These are phyloP conservation scores for Pseudohyphozyma bogoriensis DNA, from an alignment of 768 basidiomycete genomes.

Conservation along the genomic window DNA sequence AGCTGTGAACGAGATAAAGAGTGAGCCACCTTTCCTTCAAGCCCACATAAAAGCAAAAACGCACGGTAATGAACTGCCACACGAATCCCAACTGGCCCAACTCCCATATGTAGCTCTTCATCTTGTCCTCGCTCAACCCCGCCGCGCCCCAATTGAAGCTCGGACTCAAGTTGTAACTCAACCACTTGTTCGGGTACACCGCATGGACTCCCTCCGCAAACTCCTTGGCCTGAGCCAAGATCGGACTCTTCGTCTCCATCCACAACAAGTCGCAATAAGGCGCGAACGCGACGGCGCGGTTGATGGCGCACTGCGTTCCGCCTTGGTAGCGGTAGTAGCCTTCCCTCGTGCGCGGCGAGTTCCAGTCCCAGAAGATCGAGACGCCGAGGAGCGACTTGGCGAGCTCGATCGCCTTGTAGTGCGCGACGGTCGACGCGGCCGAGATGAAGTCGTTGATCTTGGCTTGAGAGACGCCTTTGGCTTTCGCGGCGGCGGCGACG, in stretches of 20 bases:
- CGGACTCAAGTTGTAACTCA: slow-evolving; percentile 88
- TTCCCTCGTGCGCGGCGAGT: slow-evolving; percentile 82
- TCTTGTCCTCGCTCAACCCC: slow-evolving; percentile 71
- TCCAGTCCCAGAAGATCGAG: slow-evolving; percentile 75
- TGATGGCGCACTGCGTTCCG: slow-evolving; percentile 86
- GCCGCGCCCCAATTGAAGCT: slow-evolving; percentile 55
- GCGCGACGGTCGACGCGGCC: slow-evolving; percentile 58
- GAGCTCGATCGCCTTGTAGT: slow-evolving; percentile 57
- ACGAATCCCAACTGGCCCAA: slow-evolving; percentile 91
- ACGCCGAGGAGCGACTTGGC: slow-evolving; percentile 42
- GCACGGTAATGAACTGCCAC: slow-evolving; percentile 97
- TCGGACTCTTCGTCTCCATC: slow-evolving; percentile 97
- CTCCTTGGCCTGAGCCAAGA: slow-evolving; percentile 79
- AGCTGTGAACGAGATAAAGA: slow-evolving; percentile 56
- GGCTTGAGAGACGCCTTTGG: slow-evolving; percentile 45
- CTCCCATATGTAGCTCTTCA: slow-evolving; percentile 82
- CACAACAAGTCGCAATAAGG: slow-evolving; percentile 85
- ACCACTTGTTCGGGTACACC: slow-evolving; percentile 78
- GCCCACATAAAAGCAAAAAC: slow-evolving; percentile 32
- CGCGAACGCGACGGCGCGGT: slow-evolving; percentile 82
- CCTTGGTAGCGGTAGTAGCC: slow-evolving; percentile 97
- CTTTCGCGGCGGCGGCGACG: slow-evolving; percentile 51
- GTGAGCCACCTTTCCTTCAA: slow-evolving; percentile 9
- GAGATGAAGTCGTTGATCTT: slow-evolving; percentile 54
- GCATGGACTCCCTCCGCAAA: slow-evolving; percentile 73